phyloP scores from a whole-genome alignment of 192 early-diverging fungal species.

The Blastocladiella britannica region DNA sequence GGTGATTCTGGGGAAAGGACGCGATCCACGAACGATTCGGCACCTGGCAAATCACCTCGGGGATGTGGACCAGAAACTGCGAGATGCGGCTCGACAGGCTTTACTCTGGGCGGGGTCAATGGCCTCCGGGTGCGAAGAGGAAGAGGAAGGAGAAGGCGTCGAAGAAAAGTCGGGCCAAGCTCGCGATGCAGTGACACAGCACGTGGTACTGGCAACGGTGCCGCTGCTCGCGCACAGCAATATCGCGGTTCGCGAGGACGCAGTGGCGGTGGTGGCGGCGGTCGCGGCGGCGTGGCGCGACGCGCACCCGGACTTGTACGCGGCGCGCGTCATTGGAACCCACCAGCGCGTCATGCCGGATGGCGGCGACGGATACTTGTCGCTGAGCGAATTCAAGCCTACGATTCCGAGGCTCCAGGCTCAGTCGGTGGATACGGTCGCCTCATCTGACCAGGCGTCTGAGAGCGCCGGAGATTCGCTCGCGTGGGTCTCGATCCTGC shows the following conservation, averaged over 20 bases:
- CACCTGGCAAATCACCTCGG: background rate
- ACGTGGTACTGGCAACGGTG: background rate
- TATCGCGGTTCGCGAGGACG: background rate
- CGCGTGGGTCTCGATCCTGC: background rate
- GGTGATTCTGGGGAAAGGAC: background rate
- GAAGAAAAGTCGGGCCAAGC: background rate
- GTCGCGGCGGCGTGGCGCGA: background rate
- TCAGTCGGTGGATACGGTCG: background rate
- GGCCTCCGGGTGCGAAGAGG: too few species aligned
- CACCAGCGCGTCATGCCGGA: background rate
- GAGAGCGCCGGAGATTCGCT: too few species aligned
- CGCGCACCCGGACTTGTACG: background rate
- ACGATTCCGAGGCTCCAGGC: background rate
- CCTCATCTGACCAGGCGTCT: background rate
- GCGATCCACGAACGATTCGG: background rate
- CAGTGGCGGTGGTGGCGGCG: background rate
- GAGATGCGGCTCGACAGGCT: background rate
- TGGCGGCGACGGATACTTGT: background rate
- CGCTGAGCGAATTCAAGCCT: background rate
- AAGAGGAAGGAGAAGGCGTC: background rate
- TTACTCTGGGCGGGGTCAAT: too few species aligned
- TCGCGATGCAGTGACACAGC: too few species aligned
- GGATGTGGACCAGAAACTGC: background rate
- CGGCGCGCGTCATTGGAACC: background rate
- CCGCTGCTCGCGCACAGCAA: background rate